A percentile compares a stretch with the other conserved stretches of the same genome.
phyloP scores from a whole-genome alignment of 768 basidiomycete species.

The Pleurotus citrinopileatus region DNA sequence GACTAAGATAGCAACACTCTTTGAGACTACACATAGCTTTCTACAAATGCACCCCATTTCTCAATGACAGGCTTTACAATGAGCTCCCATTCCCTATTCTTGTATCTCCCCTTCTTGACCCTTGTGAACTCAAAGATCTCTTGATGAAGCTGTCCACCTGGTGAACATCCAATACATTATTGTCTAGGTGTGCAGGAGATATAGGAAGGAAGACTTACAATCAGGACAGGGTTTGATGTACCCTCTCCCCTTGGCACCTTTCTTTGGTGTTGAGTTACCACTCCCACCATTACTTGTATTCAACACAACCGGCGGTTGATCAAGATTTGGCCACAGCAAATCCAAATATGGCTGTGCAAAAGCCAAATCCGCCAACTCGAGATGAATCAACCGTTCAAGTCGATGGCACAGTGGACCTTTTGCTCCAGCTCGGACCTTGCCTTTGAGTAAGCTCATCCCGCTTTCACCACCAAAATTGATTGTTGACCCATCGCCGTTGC shows the following conservation, averaged over 20 bases:
- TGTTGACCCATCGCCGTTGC: slow-evolving; percentile 3
- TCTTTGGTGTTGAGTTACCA: slow-evolving; percentile 17
- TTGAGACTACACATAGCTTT: slow-evolving; percentile 14
- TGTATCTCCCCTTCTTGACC: slow-evolving; percentile 46
- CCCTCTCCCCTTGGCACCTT: slow-evolving; percentile 18
- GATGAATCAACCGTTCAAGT: slow-evolving; percentile 74
- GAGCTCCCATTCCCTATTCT: slow-evolving; percentile 69
- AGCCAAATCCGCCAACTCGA: slow-evolving; percentile 73
- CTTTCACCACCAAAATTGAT: slow-evolving; percentile 30
- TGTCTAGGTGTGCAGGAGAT: neutral
- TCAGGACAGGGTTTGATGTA: slow-evolving; percentile 33
- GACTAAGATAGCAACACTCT: too few species aligned
- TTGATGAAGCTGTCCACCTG: slow-evolving; percentile 57
- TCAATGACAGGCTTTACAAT: slow-evolving; percentile 76
- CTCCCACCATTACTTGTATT: slow-evolving; percentile 15
- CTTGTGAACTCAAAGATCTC: slow-evolving; percentile 79
- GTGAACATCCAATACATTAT: slow-evolving; percentile 8
- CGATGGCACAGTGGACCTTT: slow-evolving; percentile 70
- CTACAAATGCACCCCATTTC: slow-evolving; percentile 55
- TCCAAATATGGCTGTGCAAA: slow-evolving; percentile 59
- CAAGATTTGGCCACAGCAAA: slow-evolving; percentile 38
- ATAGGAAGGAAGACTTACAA: slow-evolving; percentile 22
- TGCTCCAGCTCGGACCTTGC: slow-evolving; percentile 57
- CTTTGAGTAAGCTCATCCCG: slow-evolving; percentile 56
- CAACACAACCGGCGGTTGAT: slow-evolving; percentile 17